Evolutionary conservation across 2,329 filamentous ascomycete genomes (phyloP), one percentile per base, ranked within the genome.

Genomic region (Cadophora sp.): DNA sequence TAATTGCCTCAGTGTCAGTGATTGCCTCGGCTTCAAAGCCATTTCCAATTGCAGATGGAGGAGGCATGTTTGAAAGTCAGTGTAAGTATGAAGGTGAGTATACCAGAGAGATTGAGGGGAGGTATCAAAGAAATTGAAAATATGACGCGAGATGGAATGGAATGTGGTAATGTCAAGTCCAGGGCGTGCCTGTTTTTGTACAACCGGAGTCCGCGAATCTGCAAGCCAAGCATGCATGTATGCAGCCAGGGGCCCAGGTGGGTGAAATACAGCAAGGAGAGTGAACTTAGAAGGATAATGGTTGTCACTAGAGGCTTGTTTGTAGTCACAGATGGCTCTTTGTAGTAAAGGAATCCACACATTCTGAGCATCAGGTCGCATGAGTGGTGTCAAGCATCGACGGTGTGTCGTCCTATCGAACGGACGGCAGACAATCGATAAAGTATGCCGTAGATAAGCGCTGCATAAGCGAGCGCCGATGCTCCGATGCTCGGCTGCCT

Each of bases 41-140:
- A 20, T 56, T 56, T 22, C 27, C 30, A 70, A 76, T 73, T 64
- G 76, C 74, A 24, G 72, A 71, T 87, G 87, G 87, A 68, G 77
- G 53, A 77, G 77, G 68, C 73, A 76, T 75, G n/a, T 65, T 66
- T 67, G 62, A 43, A 22, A 18, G 58, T 41, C 59, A 59, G 55
- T 47, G 66, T 63, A 51, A 60, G 65, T 33, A 50, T 55, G 9
- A 20, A 50, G 9, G n/a, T 50, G 61, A 64, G 45, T 39, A 27
- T 33, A 39, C 48, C 16, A 50, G 22, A 36, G 51, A 36, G n/a
- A 56, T 24, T 16, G 58, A 60, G 27, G 27, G 27, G 27, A 30
- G 6, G 27, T 30, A 30, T 30, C 27, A 30, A 39, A 36, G 51
- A 36, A 39, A 56, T 24, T 24, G 58, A 60, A 5, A 48, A 27